Evolutionary conservation across 2,329 filamentous ascomycete genomes (phyloP).

Genomic region (Dichotomopilus funicola): DNA sequence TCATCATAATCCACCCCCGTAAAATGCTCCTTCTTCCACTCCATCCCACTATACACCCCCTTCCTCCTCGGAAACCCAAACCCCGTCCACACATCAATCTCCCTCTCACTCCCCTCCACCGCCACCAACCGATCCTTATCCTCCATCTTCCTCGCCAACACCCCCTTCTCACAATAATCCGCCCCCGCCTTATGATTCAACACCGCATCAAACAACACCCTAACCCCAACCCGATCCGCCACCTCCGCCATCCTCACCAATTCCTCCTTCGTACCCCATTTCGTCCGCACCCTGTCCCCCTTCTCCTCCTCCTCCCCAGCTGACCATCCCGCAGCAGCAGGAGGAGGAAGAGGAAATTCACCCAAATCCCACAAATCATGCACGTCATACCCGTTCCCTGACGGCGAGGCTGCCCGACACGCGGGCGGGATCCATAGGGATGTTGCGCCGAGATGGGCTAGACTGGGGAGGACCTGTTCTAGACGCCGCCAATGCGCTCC

Average conservation of each 20-base stretch:
- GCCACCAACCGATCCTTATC: constrained; percentile 46
- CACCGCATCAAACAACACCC: constrained; percentile 63
- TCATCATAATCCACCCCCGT: constrained; percentile 62
- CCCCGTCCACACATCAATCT: constrained; percentile 62
- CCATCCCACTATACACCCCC: constrained; percentile 52
- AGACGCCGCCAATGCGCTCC: constrained; percentile 56
- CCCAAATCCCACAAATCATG: constrained; percentile 67
- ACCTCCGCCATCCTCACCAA: constrained; percentile 45
- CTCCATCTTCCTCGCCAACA: constrained; percentile 13
- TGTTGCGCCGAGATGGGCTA: constrained; percentile 55
- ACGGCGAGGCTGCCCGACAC: constrained; percentile 55
- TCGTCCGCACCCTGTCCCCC: constrained; percentile 55
- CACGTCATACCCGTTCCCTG: constrained; percentile 61
- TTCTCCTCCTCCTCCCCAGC: constrained; percentile 39
- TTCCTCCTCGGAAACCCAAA: constrained; percentile 59
- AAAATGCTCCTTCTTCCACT: constrained; percentile 63
- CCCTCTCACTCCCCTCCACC: constrained; percentile 45
- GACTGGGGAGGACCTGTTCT: constrained; percentile 40
- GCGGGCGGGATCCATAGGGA: constrained; percentile 64
- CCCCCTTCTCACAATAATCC: constrained; percentile 38
- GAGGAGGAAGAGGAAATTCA: constrained; percentile 43
- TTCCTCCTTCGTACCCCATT: constrained; percentile 63
- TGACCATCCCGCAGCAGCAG: no score
- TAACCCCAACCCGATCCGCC: constrained; percentile 48
- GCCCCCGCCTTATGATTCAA: constrained; percentile 67